Evolutionary conservation across 352 stramenopile species (phyloP).

Genomic region (Aphanomyces invadans): DNA sequence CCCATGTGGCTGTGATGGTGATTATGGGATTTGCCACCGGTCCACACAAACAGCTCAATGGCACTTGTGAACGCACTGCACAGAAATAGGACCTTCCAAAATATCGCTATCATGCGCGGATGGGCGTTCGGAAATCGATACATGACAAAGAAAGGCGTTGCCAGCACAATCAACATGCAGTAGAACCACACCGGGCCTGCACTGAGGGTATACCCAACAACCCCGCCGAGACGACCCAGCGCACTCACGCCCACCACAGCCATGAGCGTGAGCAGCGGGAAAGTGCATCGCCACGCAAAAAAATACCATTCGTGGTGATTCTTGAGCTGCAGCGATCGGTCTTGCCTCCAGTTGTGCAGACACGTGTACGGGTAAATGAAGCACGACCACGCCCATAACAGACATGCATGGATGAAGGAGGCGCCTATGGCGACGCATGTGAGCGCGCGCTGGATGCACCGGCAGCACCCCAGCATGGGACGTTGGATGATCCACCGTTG

Average conservation of each 20-base stretch:
- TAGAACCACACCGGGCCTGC: conserved; percentile 74
- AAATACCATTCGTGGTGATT: conserved; percentile 59
- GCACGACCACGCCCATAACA: not conserved
- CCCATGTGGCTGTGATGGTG: not conserved
- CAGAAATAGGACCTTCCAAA: conserved; percentile 48
- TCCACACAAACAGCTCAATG: conserved; percentile 66
- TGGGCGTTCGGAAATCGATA: conserved; percentile 53
- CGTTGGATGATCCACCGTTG: not conserved
- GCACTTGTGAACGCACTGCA: conserved; percentile 42
- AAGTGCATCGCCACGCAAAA: conserved; percentile 69
- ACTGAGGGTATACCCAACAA: conserved; percentile 57
- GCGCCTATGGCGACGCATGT: not conserved
- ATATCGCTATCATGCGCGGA: conserved; percentile 27
- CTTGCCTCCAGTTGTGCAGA: conserved; percentile 8
- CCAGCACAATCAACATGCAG: conserved; percentile 58
- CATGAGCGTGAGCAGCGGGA: conserved; percentile 71
- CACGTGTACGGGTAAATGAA: conserved; percentile 6
- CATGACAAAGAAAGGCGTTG: conserved; percentile 66
- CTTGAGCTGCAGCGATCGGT: conserved; percentile 5
- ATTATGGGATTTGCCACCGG: conserved; percentile 26
- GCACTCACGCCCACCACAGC: conserved; percentile 25
- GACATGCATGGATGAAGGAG: not conserved
- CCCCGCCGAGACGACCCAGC: conserved; percentile 2
- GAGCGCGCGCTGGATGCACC: not conserved
- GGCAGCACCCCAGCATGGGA: not conserved